These are phyloP conservation scores for Ilex paraguariensis DNA, from an alignment of 305 asterid genomes.

Conservation along the genomic window DNA sequence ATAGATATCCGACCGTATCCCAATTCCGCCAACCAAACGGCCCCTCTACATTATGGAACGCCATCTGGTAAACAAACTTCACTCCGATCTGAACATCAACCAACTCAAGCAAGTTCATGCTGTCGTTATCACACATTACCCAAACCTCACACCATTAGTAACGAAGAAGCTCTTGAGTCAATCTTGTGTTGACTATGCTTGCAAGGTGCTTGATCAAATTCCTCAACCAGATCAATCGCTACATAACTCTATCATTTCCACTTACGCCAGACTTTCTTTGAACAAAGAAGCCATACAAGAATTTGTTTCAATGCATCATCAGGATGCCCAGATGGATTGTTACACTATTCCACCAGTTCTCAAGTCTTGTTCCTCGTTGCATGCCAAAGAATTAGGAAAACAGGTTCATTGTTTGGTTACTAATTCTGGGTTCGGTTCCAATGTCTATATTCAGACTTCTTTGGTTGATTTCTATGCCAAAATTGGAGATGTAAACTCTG, in stretches of 20 bases:
- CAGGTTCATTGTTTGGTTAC: neutral
- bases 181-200: neutral
- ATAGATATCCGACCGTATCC: too few relatives aligned
- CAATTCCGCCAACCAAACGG: too few relatives aligned
- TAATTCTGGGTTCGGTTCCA: neutral
- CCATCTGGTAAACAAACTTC: neutral
- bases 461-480: constrained; percentile 5
- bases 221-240: neutral
- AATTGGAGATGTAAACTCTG: neutral
- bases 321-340: neutral
- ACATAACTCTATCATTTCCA: neutral
- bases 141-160: neutral
- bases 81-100: neutral
- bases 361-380: neutral
- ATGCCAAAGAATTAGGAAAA: neutral
- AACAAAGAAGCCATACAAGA: neutral
- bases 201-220: neutral
- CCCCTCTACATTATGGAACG: neutral
- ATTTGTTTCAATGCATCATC: neutral
- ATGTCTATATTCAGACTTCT: neutral
- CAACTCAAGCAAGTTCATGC: neutral
- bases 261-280: neutral
- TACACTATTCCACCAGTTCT: neutral
- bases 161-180: neutral
- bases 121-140: neutral